Evolutionary conservation across 2,329 filamentous ascomycete species (phyloP), one percentile per base, ranked within the genome.

Genomic region (Fonsecaea monophora): DNA sequence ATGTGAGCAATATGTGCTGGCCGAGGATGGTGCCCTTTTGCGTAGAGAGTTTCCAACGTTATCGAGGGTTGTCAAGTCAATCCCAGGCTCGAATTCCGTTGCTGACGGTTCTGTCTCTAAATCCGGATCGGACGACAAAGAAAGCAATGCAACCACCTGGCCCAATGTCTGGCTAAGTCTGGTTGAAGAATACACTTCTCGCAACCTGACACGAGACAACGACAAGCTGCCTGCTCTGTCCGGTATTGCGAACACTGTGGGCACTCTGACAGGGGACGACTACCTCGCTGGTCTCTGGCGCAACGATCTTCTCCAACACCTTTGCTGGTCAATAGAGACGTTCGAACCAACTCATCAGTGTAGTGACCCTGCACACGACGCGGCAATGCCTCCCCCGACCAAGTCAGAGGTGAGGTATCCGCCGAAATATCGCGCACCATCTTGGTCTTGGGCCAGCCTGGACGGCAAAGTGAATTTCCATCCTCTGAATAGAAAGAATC

Each of bases 371-470:
- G n/a, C 18, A 21, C 45, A 50, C 9, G 45, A 50, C 18, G 45
- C 45, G n/a, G 45, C 45, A 50, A 50, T 50, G 45, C 45, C 45
- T 50, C 45, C n/a, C 45, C 18, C 45, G 18, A 25, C 18, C 18
- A 50, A 50, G 18, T 50, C 45, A 50, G 45, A 50, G 21, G 45
- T 50, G 45, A 50, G 9, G 45, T 50, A 25, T 50, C 45, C 45
- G 45, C 8, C 45, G 9, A 25, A 25, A 4, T 50, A 50, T 21
- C 45, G 45, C 18, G 45, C 45, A 10, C 45, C 45, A 1, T 25
- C 45, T 9, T 50, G 45, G 45, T 50, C 45, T 4, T 50, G 45
- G 45, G 45, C 45, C 18, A 50, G 18, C 25, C 18, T 50, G 4
- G 45, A 50, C 18, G 45, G 45, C 1, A 50, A 50, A 10, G 45